phyloP scores from a whole-genome alignment of 2,329 filamentous ascomycete genomes.

The Calonectria honghensis region DNA sequence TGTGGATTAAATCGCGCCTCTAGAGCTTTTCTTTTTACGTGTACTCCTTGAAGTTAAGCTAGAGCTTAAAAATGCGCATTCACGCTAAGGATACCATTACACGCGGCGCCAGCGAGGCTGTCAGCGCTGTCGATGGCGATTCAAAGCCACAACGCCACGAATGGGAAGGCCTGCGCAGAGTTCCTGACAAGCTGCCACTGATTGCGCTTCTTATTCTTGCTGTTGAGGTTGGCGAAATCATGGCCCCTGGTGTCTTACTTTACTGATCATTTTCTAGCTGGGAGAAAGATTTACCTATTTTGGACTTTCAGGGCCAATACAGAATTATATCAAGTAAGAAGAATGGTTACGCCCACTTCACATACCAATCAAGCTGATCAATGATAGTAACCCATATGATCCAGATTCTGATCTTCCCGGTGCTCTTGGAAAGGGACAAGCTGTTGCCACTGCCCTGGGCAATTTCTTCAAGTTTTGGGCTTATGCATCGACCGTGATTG shows the following conservation, averaged over 20 bases:
- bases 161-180: constrained; percentile 47
- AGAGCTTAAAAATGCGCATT: constrained; percentile 25
- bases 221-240: constrained; percentile 45
- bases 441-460: constrained; percentile 44
- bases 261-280: constrained; percentile 42
- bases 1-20: neutral
- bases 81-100: constrained; percentile 36
- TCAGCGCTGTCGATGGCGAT: constrained; percentile 16
- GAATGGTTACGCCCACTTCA: neutral
- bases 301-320: constrained; percentile 56
- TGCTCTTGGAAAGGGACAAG: constrained; percentile 49
- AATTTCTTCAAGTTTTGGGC: constrained; percentile 57
- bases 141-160: constrained; percentile 28
- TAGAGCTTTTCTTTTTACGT: no score
- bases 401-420: constrained; percentile 43
- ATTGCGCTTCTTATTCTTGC: constrained; percentile 54
- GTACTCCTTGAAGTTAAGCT: neutral
- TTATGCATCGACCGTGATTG: constrained; percentile 43
- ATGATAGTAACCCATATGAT: constrained; percentile 48
- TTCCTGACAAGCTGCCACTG: constrained; percentile 55
- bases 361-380: neutral
- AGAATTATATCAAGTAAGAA: constrained; percentile 57
- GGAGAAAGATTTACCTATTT: constrained; percentile 58
- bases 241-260: neutral
- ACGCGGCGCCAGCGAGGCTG: constrained; percentile 16